phyloP scores from a whole-genome alignment of 495 filamentous ascomycete species.

The Aspergillus saccharolyticus region DNA sequence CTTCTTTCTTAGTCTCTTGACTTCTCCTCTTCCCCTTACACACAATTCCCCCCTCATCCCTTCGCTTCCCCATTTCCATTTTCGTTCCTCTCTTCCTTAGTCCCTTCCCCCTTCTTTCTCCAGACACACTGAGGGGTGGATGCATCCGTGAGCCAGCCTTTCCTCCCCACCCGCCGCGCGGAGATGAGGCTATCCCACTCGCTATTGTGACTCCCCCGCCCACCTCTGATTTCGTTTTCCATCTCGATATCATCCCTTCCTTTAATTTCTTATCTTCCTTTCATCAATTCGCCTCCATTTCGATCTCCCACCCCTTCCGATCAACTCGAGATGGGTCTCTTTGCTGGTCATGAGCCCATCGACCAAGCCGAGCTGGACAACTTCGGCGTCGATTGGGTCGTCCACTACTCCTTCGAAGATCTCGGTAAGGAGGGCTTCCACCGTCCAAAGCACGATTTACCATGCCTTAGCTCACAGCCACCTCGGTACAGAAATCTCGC shows the following conservation, averaged over 20 bases:
- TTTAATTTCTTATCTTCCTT: neutral
- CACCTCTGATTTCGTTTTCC: neutral
- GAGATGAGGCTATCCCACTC: constrained; percentile 5
- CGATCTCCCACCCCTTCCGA: neutral
- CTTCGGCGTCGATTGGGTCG: constrained; percentile 41
- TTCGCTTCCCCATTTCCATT: constrained; percentile 3
- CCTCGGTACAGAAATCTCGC: constrained; percentile 50
- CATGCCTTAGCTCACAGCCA: neutral
- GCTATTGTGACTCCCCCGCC: neutral
- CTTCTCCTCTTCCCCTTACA: neutral
- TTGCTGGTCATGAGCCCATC: constrained; percentile 7
- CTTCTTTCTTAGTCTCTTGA: neutral
- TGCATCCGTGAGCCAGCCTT: neutral
- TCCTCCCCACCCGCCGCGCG: neutral
- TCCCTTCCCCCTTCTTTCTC: neutral
- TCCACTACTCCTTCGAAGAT: constrained; percentile 37
- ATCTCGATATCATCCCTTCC: neutral
- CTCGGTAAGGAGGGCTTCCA: constrained; percentile 22
- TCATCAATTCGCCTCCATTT: neutral
- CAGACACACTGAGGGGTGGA: neutral
- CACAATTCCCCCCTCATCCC: neutral
- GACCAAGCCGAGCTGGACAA: constrained; percentile 31
- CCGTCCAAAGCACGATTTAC: neutral
- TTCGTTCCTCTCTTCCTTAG: neutral
- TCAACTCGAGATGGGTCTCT: constrained; percentile 17